A percentile compares a stretch with the other conserved stretches of the same genome.
Evolutionary conservation across 257 asterid genomes (phyloP).

Genomic region (Nicotiana benthamiana): DNA sequence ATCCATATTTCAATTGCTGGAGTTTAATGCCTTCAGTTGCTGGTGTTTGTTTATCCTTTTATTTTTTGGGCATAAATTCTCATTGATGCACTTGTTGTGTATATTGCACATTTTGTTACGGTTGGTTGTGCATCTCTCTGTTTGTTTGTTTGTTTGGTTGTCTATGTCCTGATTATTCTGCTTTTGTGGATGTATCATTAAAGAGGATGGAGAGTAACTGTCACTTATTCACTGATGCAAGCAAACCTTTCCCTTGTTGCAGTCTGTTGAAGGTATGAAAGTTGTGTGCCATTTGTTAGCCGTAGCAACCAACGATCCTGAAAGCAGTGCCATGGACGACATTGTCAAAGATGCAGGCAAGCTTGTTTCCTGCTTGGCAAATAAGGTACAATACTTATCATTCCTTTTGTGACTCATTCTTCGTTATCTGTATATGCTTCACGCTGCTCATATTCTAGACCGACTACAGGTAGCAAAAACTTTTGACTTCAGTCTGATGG

Average conservation of each 20-base stretch:
- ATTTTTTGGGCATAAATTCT: neutral
- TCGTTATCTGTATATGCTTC: constrained; percentile 7
- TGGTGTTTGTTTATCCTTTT: neutral
- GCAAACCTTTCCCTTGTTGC: constrained; percentile 22
- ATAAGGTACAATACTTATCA: constrained; percentile 43
- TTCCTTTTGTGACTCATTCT: constrained; percentile 1
- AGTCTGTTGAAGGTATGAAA: constrained; percentile 99
- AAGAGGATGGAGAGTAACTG: neutral
- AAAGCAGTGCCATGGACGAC: constrained; percentile 69
- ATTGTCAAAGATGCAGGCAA: constrained; percentile 88
- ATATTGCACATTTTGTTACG: neutral
- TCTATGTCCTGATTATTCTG: neutral
- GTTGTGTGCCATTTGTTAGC: constrained; percentile 92
- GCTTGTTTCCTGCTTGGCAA: constrained; percentile 96
- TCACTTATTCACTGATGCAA: neutral
- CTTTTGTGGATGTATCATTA: neutral
- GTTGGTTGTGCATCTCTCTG: neutral
- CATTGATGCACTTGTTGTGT: neutral
- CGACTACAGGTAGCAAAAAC: constrained; percentile 82
- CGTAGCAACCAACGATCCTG: constrained; percentile 84
- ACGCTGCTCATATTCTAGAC: constrained; percentile 9
- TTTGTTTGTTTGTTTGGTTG: neutral
- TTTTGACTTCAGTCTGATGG: constrained; percentile 84
- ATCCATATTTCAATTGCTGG: neutral
- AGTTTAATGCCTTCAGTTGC: neutral